Percentiles rank a stretch among this genome's conserved stretches.
These are phyloP conservation scores for Lentinula edodes DNA, from an alignment of 768 basidiomycete species.

Conservation along the genomic window DNA sequence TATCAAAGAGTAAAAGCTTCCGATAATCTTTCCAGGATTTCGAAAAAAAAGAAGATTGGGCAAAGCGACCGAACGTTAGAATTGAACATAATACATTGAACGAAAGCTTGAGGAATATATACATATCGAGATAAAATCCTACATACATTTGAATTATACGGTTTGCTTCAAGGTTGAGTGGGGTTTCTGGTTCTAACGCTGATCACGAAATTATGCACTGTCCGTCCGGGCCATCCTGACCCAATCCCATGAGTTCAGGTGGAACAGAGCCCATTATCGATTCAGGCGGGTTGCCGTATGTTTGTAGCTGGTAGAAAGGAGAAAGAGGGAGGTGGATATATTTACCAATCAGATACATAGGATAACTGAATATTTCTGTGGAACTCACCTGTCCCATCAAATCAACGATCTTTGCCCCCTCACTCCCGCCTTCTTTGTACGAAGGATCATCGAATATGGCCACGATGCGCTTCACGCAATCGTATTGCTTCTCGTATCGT, in stretches of 20 bases:
- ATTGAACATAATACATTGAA: no score
- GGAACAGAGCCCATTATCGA: slow-evolving; percentile 85
- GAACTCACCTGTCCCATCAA: slow-evolving; percentile 71
- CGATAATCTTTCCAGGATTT: no score
- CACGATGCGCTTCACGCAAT: slow-evolving; percentile 52
- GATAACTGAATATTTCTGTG: no score
- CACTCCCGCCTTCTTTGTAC: slow-evolving; percentile 53
- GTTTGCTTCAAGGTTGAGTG: no score
- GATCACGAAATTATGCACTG: not conserved
- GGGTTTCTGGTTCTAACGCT: no score
- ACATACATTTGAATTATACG: no score
- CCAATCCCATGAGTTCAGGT: not conserved
- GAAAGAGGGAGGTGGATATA: not conserved
- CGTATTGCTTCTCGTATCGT: slow-evolving; percentile 61
- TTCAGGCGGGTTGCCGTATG: slow-evolving; percentile 67
- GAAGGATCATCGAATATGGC: slow-evolving; percentile 56
- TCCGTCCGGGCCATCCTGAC: not conserved
- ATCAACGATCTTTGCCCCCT: slow-evolving; percentile 45
- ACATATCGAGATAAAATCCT: no score
- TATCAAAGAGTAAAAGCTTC: no score
- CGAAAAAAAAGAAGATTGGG: no score
- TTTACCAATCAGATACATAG: not conserved
- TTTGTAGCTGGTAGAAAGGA: slow-evolving; percentile 58
- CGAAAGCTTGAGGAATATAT: no score
- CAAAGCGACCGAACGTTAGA: no score